phyloP scores from a whole-genome alignment of 768 basidiomycete genomes.

The Hortiboletus flavorubellus region DNA sequence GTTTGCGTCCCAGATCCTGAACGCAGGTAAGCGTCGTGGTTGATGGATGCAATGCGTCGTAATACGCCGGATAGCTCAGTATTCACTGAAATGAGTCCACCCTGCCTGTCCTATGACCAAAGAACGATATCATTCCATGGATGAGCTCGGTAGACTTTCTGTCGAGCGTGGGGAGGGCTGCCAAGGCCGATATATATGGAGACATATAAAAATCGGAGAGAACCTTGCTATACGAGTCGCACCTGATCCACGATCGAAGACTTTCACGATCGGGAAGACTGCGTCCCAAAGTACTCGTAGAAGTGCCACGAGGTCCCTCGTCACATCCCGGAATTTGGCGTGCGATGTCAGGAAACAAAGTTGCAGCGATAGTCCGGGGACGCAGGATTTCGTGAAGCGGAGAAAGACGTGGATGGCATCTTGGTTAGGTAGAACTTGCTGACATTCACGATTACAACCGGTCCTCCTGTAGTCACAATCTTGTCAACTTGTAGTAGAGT shows the following conservation, averaged over 20 bases:
- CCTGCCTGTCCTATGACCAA: conserved; percentile 2
- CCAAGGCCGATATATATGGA: conserved; percentile 6
- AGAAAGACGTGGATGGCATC: conserved; percentile 2
- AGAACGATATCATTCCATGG: not conserved
- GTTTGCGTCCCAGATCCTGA: not conserved
- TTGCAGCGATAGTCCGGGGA: not conserved
- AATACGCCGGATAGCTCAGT: not conserved
- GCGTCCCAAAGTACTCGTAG: conserved; percentile 18
- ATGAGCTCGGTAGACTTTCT: not conserved
- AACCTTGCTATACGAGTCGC: not conserved
- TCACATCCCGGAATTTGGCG: not conserved
- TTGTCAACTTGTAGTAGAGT: too few relatives aligned
- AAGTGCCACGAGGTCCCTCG: not conserved
- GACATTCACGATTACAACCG: conserved; percentile 33
- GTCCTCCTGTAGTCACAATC: conserved; percentile 16
- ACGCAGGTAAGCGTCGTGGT: not conserved
- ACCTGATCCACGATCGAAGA: conserved; percentile 8
- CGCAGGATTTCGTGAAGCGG: not conserved
- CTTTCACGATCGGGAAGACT: conserved; percentile 10
- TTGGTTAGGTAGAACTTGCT: conserved; percentile 10
- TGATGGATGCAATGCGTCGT: not conserved
- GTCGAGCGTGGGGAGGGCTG: not conserved
- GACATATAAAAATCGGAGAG: not conserved
- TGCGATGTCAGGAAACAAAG: not conserved
- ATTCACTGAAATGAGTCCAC: not conserved